These are phyloP conservation scores for Stephania japonica DNA, from an alignment of 164 flowering plant species.

Conservation along the genomic window DNA sequence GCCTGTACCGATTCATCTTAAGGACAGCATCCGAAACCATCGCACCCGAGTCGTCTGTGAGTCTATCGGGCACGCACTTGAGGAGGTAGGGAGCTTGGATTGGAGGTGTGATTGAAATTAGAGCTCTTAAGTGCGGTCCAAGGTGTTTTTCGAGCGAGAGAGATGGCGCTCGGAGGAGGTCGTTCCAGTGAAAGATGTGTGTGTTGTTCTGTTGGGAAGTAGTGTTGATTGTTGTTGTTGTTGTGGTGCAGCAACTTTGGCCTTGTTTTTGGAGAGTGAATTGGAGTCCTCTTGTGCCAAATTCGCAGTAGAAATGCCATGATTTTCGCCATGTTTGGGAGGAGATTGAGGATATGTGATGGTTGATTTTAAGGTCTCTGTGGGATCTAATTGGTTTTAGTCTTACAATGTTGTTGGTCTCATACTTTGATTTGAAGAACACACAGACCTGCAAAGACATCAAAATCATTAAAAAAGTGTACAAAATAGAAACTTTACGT, in stretches of 20 bases:
- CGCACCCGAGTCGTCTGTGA: slow-evolving; percentile 89
- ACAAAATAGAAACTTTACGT: slow-evolving; percentile 7
- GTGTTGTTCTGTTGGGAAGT: slow-evolving; percentile 10
- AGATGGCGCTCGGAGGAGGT: slow-evolving; percentile 64
- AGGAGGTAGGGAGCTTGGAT: slow-evolving; percentile 81
- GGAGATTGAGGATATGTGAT: slow-evolving; percentile 29
- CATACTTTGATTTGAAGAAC: slow-evolving; percentile 32
- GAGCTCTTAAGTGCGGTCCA: slow-evolving; percentile 32
- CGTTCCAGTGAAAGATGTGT: slow-evolving; percentile 55
- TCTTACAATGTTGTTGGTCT: slow-evolving; percentile 34
- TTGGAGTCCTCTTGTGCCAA: slow-evolving; percentile 63
- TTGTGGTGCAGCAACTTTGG: background rate
- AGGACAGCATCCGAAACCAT: slow-evolving; percentile 90
- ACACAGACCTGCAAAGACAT: slow-evolving; percentile 53
- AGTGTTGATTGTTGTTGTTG: background rate
- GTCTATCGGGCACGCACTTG: slow-evolving; percentile 86
- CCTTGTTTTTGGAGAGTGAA: background rate
- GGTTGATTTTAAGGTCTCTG: slow-evolving; percentile 59
- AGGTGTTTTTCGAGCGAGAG: slow-evolving; percentile 41
- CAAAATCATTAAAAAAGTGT: background rate
- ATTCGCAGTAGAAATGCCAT: slow-evolving; percentile 78
- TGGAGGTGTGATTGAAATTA: slow-evolving; percentile 81
- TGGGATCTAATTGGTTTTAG: slow-evolving; percentile 54
- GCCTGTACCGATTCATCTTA: slow-evolving; percentile 61
- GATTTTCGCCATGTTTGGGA: slow-evolving; percentile 49